phyloP scores from a whole-genome alignment of 1,284 basidiomycete genomes.

The Clitocybe nebularis region DNA sequence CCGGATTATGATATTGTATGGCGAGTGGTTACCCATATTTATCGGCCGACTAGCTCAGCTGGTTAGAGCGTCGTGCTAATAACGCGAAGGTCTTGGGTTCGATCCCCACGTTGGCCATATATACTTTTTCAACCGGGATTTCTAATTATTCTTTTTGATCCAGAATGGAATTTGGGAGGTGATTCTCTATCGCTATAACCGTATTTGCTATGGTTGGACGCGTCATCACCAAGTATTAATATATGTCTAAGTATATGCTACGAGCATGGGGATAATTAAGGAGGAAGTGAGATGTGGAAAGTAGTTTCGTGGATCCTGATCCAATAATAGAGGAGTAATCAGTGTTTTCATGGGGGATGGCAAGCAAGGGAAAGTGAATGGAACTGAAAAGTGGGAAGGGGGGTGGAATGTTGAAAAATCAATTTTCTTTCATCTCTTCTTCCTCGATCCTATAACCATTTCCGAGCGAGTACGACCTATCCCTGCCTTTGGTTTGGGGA shows the following conservation, averaged over 20 bases:
- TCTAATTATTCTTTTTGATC: too few species aligned
- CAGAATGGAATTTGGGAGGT: too few species aligned
- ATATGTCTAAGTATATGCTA: too few species aligned
- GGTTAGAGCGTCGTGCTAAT: constrained; percentile 23
- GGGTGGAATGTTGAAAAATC: constrained; percentile 1
- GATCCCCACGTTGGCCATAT: constrained; percentile 23
- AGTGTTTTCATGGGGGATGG: not conserved
- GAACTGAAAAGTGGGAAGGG: constrained; percentile 1
- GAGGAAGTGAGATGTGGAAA: not conserved
- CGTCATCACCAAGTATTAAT: too few species aligned
- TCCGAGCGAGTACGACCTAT: constrained; percentile 17
- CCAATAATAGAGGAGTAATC: too few species aligned
- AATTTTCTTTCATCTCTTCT: constrained; percentile 36
- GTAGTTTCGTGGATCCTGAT: not conserved
- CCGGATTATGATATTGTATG: too few species aligned
- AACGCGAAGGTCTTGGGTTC: constrained; percentile 24
- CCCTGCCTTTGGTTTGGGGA: constrained; percentile 6
- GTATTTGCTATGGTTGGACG: too few species aligned
- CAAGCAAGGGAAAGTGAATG: not conserved
- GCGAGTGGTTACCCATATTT: too few species aligned
- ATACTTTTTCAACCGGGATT: too few species aligned
- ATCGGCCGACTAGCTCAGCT: constrained; percentile 16
- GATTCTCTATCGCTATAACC: too few species aligned
- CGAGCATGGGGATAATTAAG: not conserved
- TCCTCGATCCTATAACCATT: constrained; percentile 27